phyloP scores from a whole-genome alignment of 108 stramenopile species.

The Cyclotella baltica region DNA sequence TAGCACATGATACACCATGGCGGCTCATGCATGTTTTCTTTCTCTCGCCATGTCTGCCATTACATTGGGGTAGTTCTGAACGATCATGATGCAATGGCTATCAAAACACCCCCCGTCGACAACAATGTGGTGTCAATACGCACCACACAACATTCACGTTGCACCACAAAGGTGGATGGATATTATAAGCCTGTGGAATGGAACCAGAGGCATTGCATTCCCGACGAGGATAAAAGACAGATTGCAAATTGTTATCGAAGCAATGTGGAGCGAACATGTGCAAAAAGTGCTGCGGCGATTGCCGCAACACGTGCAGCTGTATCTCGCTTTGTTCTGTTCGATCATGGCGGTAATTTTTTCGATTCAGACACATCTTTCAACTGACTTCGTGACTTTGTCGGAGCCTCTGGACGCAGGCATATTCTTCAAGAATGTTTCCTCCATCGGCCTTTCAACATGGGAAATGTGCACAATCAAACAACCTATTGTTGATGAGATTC shows the following conservation, averaged over 20 bases:
- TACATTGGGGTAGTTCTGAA: too few species aligned
- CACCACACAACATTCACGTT: too few species aligned
- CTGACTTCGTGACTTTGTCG: conserved; percentile 31
- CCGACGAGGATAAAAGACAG: background rate
- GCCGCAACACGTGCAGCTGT: conserved; percentile 21
- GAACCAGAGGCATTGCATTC: too few species aligned
- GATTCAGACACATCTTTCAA: conserved; percentile 26
- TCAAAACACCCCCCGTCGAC: too few species aligned
- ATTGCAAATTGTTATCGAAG: background rate
- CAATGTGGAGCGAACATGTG: background rate
- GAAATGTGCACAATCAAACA: conserved; percentile 33
- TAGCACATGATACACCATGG: background rate
- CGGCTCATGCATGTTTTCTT: background rate
- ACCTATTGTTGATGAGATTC: conserved; percentile 27
- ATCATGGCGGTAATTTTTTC: conserved; percentile 40
- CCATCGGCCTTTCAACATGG: conserved; percentile 37
- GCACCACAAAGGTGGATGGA: background rate
- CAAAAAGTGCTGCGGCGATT: background rate
- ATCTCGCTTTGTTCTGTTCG: conserved; percentile 35
- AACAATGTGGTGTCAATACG: too few species aligned
- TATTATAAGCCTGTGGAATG: too few species aligned
- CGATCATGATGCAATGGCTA: too few species aligned
- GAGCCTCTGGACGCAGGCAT: conserved; percentile 23
- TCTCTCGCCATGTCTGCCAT: too few species aligned
- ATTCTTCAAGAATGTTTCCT: conserved; percentile 32